Conservation (phyloP, 2,329 filamentous ascomycete genomes). For the Juglanconis oblonga region DNA sequence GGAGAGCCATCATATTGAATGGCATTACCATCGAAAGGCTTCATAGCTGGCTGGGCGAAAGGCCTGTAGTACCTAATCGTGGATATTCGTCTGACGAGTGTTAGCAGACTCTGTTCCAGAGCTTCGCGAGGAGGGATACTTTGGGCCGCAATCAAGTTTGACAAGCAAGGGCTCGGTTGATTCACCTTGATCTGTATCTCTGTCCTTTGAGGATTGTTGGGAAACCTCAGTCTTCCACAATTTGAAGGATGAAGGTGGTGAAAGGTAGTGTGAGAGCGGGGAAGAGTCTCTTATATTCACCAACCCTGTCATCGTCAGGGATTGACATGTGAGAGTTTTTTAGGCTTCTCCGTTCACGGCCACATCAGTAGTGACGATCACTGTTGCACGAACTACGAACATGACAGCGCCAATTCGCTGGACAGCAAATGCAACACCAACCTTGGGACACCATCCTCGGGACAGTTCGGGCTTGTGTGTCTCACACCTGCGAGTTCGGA, state of each 20-base stretch:
- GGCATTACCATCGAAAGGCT: slow-evolving; percentile 17
- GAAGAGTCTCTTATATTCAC: too few species aligned
- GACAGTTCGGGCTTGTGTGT: too few species aligned
- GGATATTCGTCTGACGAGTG: background rate
- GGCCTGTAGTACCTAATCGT: slow-evolving; percentile 11
- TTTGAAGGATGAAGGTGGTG: slow-evolving; percentile 8
- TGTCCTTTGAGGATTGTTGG: background rate
- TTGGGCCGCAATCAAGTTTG: slow-evolving; percentile 12
- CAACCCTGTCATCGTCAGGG: too few species aligned
- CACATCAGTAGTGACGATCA: background rate
- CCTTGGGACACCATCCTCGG: too few species aligned
- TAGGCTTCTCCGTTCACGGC: too few species aligned
- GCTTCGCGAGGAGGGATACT: slow-evolving; percentile 1
- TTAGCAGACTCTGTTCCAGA: background rate
- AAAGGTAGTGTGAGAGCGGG: too few species aligned
- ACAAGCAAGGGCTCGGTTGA: background rate
- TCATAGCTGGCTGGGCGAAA: slow-evolving; percentile 13
- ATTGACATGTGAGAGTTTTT: background rate
- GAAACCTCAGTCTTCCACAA: background rate
- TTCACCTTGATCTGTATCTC: background rate
- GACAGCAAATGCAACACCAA: too few species aligned
- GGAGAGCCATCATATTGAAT: slow-evolving; percentile 25
- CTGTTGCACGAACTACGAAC: too few species aligned
- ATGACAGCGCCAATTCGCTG: too few species aligned
- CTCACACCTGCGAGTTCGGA: too few species aligned